Evolutionary conservation across 1,284 basidiomycete genomes (phyloP).

Genomic region (Filobasidium uniguttulatum): DNA sequence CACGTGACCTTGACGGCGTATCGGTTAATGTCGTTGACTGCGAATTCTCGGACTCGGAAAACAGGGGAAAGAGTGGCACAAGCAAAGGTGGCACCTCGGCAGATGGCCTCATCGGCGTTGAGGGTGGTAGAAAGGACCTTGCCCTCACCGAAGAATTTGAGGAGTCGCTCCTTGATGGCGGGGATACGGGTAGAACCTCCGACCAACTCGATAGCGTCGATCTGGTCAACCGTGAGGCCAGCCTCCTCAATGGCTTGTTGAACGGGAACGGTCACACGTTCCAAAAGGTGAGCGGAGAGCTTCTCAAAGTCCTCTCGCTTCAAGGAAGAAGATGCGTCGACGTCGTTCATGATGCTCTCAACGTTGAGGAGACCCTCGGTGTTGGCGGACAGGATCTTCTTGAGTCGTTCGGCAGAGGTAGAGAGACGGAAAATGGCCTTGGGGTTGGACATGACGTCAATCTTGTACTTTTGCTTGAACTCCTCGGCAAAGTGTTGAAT

Average conservation of each 20-base stretch:
- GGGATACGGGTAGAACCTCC: conserved; percentile 57
- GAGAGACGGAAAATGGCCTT: conserved; percentile 81
- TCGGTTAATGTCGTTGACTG: conserved; percentile 63
- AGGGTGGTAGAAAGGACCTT: conserved; percentile 72
- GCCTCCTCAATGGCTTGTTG: conserved; percentile 47
- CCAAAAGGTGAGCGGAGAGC: conserved; percentile 43
- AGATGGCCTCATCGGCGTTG: conserved; percentile 89
- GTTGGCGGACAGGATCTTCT: conserved; percentile 70
- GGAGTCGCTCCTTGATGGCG: conserved; percentile 53
- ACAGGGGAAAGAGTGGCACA: conserved; percentile 89
- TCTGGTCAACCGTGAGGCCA: conserved; percentile 47
- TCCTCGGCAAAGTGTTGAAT: conserved; percentile 72
- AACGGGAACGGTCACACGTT: conserved; percentile 46
- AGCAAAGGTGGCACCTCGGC: conserved; percentile 82
- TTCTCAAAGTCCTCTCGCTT: conserved; percentile 49
- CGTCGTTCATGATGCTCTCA: conserved; percentile 84
- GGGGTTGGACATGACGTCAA: conserved; percentile 75
- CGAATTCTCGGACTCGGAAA: conserved; percentile 88
- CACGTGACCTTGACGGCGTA: conserved; percentile 81
- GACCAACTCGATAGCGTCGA: conserved; percentile 54
- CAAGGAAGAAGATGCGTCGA: conserved; percentile 52
- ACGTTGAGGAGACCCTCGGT: conserved; percentile 71
- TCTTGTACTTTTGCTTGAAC: conserved; percentile 88
- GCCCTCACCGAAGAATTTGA: conserved; percentile 45
- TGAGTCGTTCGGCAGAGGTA: conserved; percentile 60